Evolutionary conservation across 1,139 yeast species (phyloP).

Genomic region (Suhomyces anneliseae): DNA sequence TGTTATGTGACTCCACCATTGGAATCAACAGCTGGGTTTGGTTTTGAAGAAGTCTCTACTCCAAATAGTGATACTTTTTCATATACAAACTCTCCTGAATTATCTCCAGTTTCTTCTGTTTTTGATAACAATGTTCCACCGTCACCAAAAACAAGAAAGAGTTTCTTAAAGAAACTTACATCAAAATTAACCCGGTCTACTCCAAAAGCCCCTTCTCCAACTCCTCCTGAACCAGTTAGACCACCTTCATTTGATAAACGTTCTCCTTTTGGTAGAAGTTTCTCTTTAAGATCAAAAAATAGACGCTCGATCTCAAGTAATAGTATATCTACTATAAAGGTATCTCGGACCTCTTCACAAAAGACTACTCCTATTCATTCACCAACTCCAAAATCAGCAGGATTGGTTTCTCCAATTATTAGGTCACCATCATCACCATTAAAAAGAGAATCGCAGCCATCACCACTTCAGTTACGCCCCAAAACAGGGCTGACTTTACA

Average conservation of each 20-base stretch:
- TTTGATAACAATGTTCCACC: constrained; percentile 1
- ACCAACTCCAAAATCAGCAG: neutral
- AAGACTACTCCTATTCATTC: neutral
- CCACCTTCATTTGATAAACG: neutral
- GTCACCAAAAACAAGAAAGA: constrained; percentile 1
- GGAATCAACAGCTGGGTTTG: constrained; percentile 6
- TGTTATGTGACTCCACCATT: constrained; percentile 23
- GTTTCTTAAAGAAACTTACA: constrained; percentile 5
- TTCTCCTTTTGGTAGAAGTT: neutral
- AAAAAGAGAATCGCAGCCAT: neutral
- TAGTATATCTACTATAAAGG: neutral
- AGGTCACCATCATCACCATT: neutral
- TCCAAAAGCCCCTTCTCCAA: neutral
- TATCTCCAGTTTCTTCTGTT: constrained; percentile 15
- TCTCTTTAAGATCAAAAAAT: neutral
- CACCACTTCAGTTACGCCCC: neutral
- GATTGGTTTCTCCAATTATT: too few relatives aligned
- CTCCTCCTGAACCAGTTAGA: neutral
- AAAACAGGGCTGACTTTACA: constrained; percentile 1
- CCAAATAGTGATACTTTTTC: constrained; percentile 11
- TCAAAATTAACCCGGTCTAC: constrained; percentile 2
- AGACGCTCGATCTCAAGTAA: neutral
- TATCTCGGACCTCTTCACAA: neutral
- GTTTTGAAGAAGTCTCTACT: constrained; percentile 8
- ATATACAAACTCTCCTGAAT: constrained; percentile 4